Conservation (phyloP, 257 asterid species). For the Solanum sparsipilum region DNA sequence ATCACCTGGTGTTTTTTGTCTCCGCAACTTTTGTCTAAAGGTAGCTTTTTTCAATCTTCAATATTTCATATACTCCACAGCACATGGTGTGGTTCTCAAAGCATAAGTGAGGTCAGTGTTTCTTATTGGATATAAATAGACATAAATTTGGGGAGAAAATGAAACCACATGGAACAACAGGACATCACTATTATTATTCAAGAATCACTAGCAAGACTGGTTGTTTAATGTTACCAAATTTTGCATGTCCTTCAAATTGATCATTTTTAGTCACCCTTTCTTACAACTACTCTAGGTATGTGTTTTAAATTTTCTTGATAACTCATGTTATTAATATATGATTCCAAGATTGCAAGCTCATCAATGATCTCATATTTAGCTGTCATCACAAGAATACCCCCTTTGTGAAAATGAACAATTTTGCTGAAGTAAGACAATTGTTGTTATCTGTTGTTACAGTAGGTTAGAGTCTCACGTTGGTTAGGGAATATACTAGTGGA, state of each 20-base stretch:
- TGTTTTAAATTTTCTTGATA: neutral
- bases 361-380: neutral
- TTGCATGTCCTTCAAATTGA: slow-evolving; percentile 17
- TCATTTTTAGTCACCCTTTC: neutral
- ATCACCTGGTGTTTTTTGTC: neutral
- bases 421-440: neutral
- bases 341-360: neutral
- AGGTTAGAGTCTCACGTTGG: neutral
- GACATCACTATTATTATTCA: slow-evolving; percentile 12
- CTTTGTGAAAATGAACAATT: neutral
- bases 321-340: neutral
- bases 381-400: neutral
- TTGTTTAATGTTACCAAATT: slow-evolving; percentile 13
- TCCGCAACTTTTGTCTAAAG: neutral
- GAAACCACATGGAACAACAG: slow-evolving; percentile 13
- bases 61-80: slow-evolving; percentile 19
- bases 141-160: neutral
- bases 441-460: neutral
- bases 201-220: slow-evolving; percentile 7
- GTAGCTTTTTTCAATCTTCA: slow-evolving; percentile 40
- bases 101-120: slow-evolving; percentile 14
- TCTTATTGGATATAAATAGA: slow-evolving; percentile 16
- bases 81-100: slow-evolving; percentile 44
- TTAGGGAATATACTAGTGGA: neutral
- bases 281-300: neutral